Percentiles rank a stretch among this genome's conserved stretches.
phyloP scores from a whole-genome alignment of 345 rosid genomes.

The Ailanthus altissimus region DNA sequence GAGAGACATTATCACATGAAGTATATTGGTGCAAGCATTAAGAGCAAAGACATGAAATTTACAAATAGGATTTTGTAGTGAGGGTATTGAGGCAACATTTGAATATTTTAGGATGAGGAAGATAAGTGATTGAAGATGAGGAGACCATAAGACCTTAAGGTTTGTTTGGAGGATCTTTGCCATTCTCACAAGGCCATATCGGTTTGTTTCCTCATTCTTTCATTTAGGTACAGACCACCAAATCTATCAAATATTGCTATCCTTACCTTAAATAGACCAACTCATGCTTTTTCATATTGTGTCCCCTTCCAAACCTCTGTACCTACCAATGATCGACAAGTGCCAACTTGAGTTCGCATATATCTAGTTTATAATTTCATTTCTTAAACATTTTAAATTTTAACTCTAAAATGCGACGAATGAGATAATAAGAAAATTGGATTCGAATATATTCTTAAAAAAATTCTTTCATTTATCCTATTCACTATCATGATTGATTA shows the following conservation, averaged over 20 bases:
- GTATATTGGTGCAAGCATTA: background rate
- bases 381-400: too few species aligned
- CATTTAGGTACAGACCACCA: slow-evolving; percentile 14
- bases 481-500: too few species aligned
- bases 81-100: slow-evolving; percentile 15
- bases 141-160: slow-evolving; percentile 16
- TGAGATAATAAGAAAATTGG: too few species aligned
- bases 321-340: slow-evolving; percentile 16
- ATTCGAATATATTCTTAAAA: too few species aligned
- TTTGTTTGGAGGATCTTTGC: slow-evolving; percentile 22
- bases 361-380: too few species aligned
- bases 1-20: slow-evolving; percentile 24
- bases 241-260: slow-evolving; percentile 4
- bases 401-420: too few species aligned
- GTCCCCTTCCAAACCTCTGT: slow-evolving; percentile 5
- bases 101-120: slow-evolving; percentile 23
- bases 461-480: too few species aligned
- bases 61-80: background rate
- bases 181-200: slow-evolving; percentile 4
- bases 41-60: slow-evolving; percentile 13
- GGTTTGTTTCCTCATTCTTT: slow-evolving; percentile 11
- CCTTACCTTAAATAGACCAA: background rate
- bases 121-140: slow-evolving; percentile 15
- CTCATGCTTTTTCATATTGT: slow-evolving; percentile 11
- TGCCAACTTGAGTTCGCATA: slow-evolving; percentile 6